These are phyloP conservation scores for Naganishia onofrii DNA, from an alignment of 768 basidiomycete genomes.

Conservation along the genomic window DNA sequence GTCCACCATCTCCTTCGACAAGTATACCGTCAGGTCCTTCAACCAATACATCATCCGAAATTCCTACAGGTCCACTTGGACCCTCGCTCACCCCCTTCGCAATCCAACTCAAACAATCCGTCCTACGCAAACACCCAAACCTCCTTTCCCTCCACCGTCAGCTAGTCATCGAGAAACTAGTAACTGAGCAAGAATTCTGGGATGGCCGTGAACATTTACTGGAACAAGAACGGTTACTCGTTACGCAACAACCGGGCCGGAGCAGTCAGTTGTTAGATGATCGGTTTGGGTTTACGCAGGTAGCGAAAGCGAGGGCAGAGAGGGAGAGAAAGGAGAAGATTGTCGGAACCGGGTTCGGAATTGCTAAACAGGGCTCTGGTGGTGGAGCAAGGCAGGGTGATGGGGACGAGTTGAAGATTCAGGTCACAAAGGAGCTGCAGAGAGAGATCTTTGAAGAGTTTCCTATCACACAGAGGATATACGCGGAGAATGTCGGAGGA, in stretches of 20 bases:
- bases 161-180: constrained; percentile 67
- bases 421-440: constrained; percentile 75
- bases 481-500: constrained; percentile 81
- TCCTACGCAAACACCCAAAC: constrained; percentile 73
- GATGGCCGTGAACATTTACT: constrained; percentile 70
- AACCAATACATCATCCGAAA: not conserved
- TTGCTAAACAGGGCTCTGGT: constrained; percentile 8
- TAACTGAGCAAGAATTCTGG: constrained; percentile 95
- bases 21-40: not conserved
- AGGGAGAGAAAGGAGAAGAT: constrained; percentile 59
- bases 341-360: constrained; percentile 39
- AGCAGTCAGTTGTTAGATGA: constrained; percentile 51
- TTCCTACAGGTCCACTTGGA: constrained; percentile 1
- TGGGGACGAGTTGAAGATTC: constrained; percentile 67
- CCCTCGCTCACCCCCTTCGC: constrained; percentile 17
- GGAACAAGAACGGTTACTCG: constrained; percentile 44
- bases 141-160: constrained; percentile 79
- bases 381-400: not conserved
- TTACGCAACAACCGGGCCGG: constrained; percentile 49
- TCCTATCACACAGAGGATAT: constrained; percentile 87
- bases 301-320: constrained; percentile 74
- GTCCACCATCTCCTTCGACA: not conserved
- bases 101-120: constrained; percentile 47
- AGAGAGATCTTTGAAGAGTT: constrained; percentile 98
- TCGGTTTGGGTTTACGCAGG: constrained; percentile 63